Evolutionary conservation across 164 flowering plant genomes (phyloP).

Genomic region (Chimonanthus praecox): DNA sequence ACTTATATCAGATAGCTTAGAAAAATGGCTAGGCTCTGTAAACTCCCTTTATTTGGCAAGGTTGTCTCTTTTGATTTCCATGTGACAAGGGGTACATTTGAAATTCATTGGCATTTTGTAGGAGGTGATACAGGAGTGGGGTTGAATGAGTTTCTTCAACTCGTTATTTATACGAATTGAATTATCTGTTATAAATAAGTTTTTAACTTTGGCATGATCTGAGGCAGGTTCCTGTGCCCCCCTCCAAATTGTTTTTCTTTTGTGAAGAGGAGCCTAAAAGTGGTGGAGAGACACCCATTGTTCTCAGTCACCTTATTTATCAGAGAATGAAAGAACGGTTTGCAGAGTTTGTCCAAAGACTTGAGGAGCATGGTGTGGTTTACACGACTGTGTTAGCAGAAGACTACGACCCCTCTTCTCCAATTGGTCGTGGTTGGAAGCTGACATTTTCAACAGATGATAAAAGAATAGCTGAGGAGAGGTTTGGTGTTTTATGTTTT

Average conservation of each 20-base stretch:
- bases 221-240: slow-evolving; percentile 76
- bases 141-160: too few species aligned
- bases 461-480: slow-evolving; percentile 69
- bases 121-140: too few species aligned
- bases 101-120: too few species aligned
- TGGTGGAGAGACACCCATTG: slow-evolving; percentile 94
- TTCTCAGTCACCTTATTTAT: slow-evolving; percentile 81
- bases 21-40: too few species aligned
- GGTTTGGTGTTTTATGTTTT: slow-evolving; percentile 37
- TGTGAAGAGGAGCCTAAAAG: slow-evolving; percentile 79
- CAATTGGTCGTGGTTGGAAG: slow-evolving; percentile 95
- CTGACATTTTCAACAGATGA: slow-evolving; percentile 79
- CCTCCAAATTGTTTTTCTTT: slow-evolving; percentile 82
- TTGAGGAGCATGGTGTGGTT: slow-evolving; percentile 71
- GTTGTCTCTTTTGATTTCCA: too few species aligned
- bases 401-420: slow-evolving; percentile 83
- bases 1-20: too few species aligned
- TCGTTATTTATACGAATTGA: too few species aligned
- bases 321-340: slow-evolving; percentile 66
- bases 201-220: not conserved
- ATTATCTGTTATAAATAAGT: too few species aligned
- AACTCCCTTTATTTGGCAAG: too few species aligned
- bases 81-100: too few species aligned
- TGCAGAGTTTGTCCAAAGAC: slow-evolving; percentile 66
- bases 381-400: slow-evolving; percentile 66